Base-by-base conservation (phyloP, 192 early-diverging fungal genomes). In the Phycomyces nitens region DNA sequence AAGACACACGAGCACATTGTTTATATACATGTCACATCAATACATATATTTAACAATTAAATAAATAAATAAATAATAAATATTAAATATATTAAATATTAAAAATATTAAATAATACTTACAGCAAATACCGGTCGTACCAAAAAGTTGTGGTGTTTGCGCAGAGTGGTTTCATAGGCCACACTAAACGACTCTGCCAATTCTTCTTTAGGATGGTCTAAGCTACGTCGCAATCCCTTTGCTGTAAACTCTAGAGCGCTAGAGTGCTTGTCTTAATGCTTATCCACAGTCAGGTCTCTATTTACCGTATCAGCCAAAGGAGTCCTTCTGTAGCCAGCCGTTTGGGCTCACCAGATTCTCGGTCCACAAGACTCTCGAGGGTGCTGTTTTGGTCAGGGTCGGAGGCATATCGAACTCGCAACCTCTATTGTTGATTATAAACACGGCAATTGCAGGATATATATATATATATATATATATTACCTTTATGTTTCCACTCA, bases 221-320 rank as follows among this genome's bases (percentile, higher is more conserved):
- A 51, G 62, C 79, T 87, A 53, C 77, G 78, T 59, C 72, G 70
- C 53, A 91, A 77, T 16, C 78, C 86, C 70, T 79, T 67, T 42
- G 86, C 80, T 16, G 87, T 89, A 64, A 91, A 86, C 60, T 91
- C 89, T 38, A 91, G 80, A 16, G 87, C 89, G 41, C 84, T 87
- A 62, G 14, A 11, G 14, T 0, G 7, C 12, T 29, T 52, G 16
- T 47, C 18, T 43, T 47, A 69, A 65, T 9, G 20, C 3, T 24
- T n/a, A n/a, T n/a, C n/a, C n/a, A 15, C 26, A 34, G 20, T 22
- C 16, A n/a, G 41, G 47, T 22, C 5, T 0, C 40, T 0, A 40
- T 72, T 58, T 80, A 84, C 85, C 94, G 80, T 69, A 89, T 94
- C 40, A 97, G 81, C 95, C 95, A 97, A 59, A 97, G 77, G 29